Percentiles rank a stretch among this genome's conserved stretches.
Evolutionary conservation across 805 yeast genomes (phyloP).

Genomic region (Sugiyamaella valdiviana): DNA sequence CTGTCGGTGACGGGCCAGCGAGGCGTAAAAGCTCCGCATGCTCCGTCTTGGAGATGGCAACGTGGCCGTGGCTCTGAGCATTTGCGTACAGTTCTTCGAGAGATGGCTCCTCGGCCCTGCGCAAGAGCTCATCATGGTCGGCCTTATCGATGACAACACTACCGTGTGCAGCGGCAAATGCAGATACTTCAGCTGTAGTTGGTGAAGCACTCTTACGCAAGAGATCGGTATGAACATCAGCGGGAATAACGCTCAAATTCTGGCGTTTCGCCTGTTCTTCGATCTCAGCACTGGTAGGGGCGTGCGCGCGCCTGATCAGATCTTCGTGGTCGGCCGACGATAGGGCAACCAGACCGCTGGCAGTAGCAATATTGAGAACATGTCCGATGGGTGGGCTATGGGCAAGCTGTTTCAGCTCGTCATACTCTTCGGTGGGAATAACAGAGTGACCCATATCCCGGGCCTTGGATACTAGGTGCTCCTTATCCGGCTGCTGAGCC

Average conservation of each 20-base stretch:
- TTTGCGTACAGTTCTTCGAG: constrained; percentile 13
- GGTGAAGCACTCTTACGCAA: constrained; percentile 13
- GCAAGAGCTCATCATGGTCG: constrained; percentile 23
- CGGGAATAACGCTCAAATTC: constrained; percentile 30
- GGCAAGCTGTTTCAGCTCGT: constrained; percentile 23
- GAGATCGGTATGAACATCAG: constrained; percentile 29
- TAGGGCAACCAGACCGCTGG: constrained; percentile 27
- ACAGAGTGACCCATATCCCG: constrained; percentile 13
- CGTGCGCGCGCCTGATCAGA: constrained; percentile 22
- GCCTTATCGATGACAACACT: constrained; percentile 30
- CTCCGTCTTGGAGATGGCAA: constrained; percentile 10
- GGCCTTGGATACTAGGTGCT: constrained; percentile 25
- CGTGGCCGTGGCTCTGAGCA: constrained; percentile 18
- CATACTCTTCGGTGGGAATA: constrained; percentile 23
- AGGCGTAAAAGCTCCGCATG: constrained; percentile 19
- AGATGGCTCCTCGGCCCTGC: constrained; percentile 12
- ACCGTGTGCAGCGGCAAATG: constrained; percentile 28
- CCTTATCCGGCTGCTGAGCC: constrained; percentile 27
- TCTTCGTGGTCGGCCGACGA: constrained; percentile 22
- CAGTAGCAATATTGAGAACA: constrained; percentile 16
- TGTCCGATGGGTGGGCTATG: constrained; percentile 16
- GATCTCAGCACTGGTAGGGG: constrained; percentile 27
- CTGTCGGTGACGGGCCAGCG: constrained; percentile 17
- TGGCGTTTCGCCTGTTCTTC: constrained; percentile 28
- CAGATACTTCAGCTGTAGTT: constrained; percentile 22